phyloP scores from a whole-genome alignment of 2,329 filamentous ascomycete species.

The Talaromyces sp. region DNA sequence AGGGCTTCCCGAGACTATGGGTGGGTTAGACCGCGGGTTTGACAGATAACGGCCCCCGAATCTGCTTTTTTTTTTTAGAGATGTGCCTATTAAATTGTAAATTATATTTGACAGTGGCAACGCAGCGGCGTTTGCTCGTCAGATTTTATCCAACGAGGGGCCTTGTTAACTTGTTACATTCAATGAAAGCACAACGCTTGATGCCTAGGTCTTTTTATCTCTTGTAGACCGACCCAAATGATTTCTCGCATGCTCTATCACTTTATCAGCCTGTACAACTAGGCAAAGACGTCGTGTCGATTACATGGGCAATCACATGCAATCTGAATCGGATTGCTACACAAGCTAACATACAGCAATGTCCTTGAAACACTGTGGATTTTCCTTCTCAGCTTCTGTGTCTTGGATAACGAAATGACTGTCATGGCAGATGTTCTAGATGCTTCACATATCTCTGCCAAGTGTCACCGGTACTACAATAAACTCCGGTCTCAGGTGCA shows the following conservation, averaged over 20 bases:
- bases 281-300: not conserved
- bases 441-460: not conserved
- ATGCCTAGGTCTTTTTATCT: not conserved
- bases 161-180: not conserved
- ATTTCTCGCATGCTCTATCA: not conserved
- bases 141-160: not conserved
- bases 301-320: not conserved
- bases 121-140: not conserved
- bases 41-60: slow-evolving; percentile 6
- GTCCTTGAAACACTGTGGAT: not conserved
- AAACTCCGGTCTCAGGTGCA: not conserved
- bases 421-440: not conserved
- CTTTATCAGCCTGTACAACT: not conserved
- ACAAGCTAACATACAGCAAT: not conserved
- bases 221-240: not conserved
- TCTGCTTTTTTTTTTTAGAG: not conserved
- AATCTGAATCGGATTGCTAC: not conserved
- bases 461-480: not conserved
- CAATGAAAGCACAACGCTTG: not conserved
- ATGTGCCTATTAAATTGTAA: not conserved
- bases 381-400: not conserved
- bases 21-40: not conserved
- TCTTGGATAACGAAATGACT: not conserved
- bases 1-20: not conserved
- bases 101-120: not conserved